Evolutionary conservation across 768 basidiomycete species (phyloP).

Genomic region (Naganishia onofrii): DNA sequence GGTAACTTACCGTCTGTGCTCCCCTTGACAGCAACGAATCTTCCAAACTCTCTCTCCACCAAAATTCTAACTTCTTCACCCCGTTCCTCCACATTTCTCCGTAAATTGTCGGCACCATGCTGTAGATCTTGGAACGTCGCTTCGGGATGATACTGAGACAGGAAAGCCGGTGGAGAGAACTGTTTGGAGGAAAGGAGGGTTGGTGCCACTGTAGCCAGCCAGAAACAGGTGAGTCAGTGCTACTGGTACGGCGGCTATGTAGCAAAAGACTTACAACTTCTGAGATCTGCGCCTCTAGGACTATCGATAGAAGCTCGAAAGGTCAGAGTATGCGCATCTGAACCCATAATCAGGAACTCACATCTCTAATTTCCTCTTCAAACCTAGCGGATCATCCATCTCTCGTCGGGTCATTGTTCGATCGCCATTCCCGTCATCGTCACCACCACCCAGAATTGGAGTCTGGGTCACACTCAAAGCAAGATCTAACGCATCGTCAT

Average conservation of each 20-base stretch:
- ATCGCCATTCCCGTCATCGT: constrained; percentile 40
- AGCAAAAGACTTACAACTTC: constrained; percentile 35
- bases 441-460: constrained; percentile 67
- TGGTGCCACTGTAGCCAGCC: constrained; percentile 62
- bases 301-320: constrained; percentile 31
- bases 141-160: constrained; percentile 86
- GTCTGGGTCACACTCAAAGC: constrained; percentile 43
- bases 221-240: constrained; percentile 9
- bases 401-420: constrained; percentile 27
- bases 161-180: constrained; percentile 91
- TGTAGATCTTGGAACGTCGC: constrained; percentile 90
- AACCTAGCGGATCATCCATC: constrained; percentile 60
- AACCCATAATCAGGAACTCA: constrained; percentile 59
- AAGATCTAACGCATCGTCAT: constrained; percentile 41
- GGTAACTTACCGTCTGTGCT: constrained; percentile 75
- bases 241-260: background rate
- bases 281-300: constrained; percentile 73
- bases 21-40: constrained; percentile 95
- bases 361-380: constrained; percentile 55
- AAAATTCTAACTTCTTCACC: constrained; percentile 91
- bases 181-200: constrained; percentile 86
- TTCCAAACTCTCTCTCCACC: constrained; percentile 96
- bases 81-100: constrained; percentile 77
- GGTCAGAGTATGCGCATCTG: constrained; percentile 42
- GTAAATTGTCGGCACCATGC: constrained; percentile 69